Evolutionary conservation across 73 alveolate species (phyloP).

Genomic region (Paramecium octaurelia): DNA sequence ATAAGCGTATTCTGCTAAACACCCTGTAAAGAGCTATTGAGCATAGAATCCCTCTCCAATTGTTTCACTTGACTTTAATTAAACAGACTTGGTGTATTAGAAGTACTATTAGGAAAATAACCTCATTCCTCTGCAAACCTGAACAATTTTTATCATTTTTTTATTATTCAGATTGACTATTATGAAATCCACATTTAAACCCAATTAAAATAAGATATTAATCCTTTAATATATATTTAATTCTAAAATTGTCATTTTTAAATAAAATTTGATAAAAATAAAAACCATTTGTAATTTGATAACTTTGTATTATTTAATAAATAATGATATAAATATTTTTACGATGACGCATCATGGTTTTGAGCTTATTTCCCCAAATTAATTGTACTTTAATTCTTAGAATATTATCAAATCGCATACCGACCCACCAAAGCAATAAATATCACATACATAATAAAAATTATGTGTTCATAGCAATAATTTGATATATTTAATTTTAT

Average conservation of each 20-base stretch:
- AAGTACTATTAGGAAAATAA: background rate
- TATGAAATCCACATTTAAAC: background rate
- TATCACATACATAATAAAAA: no score
- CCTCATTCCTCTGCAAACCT: background rate
- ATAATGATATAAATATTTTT: background rate
- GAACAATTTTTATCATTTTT: background rate
- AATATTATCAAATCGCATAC: no score
- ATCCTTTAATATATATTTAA: background rate
- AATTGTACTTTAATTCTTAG: background rate
- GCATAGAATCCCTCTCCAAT: conserved; percentile 42
- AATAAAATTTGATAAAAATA: background rate
- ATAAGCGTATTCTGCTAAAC: conserved; percentile 66
- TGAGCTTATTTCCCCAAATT: background rate
- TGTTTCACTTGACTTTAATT: background rate
- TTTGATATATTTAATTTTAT: background rate
- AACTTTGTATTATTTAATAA: background rate
- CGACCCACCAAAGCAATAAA: background rate
- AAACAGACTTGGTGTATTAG: background rate
- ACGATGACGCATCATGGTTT: background rate
- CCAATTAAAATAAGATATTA: background rate
- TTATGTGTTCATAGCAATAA: background rate
- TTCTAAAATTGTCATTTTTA: background rate
- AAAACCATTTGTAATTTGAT: background rate
- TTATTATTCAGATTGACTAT: background rate
- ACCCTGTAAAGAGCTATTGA: conserved; percentile 55